Base-by-base conservation (phyloP, 2,329 filamentous ascomycete species). In the Didymellaceae sp. region DNA sequence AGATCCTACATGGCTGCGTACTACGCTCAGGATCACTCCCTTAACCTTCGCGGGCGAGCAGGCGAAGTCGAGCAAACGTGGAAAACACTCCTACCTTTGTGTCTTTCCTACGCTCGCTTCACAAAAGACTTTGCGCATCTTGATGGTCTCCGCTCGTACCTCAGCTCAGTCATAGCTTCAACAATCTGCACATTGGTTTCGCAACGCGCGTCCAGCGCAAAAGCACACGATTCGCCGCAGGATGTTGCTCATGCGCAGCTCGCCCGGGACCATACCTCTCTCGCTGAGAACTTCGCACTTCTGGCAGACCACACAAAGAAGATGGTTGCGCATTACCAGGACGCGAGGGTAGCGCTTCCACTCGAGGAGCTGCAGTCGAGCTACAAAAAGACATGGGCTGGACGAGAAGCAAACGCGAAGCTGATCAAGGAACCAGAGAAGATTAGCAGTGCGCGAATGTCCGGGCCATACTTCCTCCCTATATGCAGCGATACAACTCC, bases 401-500 rank as follows among this genome's bases (percentile, higher is more conserved):
- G 54, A 3, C 62, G 70, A 1, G 63, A 70, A 24, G 33, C 32
- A 2, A 63, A 58, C 33, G 33, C 43, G 17, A 62, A 59, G 16
- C 38, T 65, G 6, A 45, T 55, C 7, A 62, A 62, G 17, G 62
- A 68, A 35, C 53, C 66, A 5, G 72, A 75, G 31, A 71, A 67
- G 35, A 41, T 74, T n/a, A 62, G 61, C 21, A 62, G 67, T 4
- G 66, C 63, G 3, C 66, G 68, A 16, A 59, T 74, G 28, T 71
- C 72, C 0, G 71, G 70, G 0, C 63, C 65, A 0, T 79, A 75
- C 49, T 73, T 68, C 30, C 58, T 80, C 3, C 77, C 77, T 0
- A 54, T 79, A 0, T 64, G 64, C 1, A 58, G 62, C 9, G 71
- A 75, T 21, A 77, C 75, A 1, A 72, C 69, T 5, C 74, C 77